Evolutionary conservation across 2,329 filamentous ascomycete species (phyloP).

Genomic region (Hypoxylon sp.): DNA sequence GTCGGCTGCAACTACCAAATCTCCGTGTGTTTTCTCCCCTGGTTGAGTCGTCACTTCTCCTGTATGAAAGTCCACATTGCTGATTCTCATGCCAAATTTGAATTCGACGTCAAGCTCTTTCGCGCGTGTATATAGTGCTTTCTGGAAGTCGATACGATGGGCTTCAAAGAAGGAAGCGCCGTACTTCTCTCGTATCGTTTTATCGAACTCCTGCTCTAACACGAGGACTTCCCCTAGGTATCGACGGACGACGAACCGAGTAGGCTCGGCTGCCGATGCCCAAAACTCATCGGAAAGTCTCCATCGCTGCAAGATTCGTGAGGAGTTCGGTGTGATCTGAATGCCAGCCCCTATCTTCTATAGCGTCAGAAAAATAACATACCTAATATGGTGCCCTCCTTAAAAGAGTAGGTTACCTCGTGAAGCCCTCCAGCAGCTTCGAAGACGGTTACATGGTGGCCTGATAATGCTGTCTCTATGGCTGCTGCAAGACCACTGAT

Average conservation of each 20-base stretch:
- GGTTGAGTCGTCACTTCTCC: slow-evolving; percentile 55
- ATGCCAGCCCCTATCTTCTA: slow-evolving; percentile 63
- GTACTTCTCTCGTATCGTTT: slow-evolving; percentile 66
- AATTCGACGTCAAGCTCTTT: slow-evolving; percentile 65
- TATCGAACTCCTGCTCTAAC: slow-evolving; percentile 63
- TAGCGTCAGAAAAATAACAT: slow-evolving; percentile 5
- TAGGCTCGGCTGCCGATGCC: slow-evolving; percentile 56
- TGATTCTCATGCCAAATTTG: slow-evolving; percentile 61
- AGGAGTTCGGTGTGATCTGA: slow-evolving; percentile 64
- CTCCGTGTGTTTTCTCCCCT: slow-evolving; percentile 57
- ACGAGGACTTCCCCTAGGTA: slow-evolving; percentile 65
- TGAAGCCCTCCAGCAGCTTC: slow-evolving; percentile 56
- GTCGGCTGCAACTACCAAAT: slow-evolving; percentile 72
- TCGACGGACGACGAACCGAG: slow-evolving; percentile 62
- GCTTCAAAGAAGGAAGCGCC: slow-evolving; percentile 68
- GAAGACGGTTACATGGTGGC: slow-evolving; percentile 57
- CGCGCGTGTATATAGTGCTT: slow-evolving; percentile 63
- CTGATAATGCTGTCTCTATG: slow-evolving; percentile 53
- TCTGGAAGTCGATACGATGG: slow-evolving; percentile 72
- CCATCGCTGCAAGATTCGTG: slow-evolving; percentile 63
- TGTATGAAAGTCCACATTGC: slow-evolving; percentile 60
- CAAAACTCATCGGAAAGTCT: slow-evolving; percentile 60
- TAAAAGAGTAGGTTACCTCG: slow-evolving; percentile 48
- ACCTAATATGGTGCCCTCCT: neutral
- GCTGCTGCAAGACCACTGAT: slow-evolving; percentile 57